Base-by-base conservation (phyloP, 768 basidiomycete species). In the Phylloporus sp. region DNA sequence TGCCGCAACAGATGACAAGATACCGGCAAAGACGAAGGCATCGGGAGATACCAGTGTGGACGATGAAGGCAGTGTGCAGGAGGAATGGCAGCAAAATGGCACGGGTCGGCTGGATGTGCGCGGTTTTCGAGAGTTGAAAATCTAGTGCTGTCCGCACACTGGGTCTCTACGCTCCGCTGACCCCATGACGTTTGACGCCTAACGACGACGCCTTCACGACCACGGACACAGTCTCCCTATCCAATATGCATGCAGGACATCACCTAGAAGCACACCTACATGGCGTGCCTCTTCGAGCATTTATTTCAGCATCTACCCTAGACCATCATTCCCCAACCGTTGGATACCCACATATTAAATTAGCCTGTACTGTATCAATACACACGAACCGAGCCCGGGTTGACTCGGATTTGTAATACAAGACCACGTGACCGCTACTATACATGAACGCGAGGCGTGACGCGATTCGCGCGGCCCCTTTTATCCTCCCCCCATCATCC, bases 111-210 rank as follows among this genome's bases (percentile, higher is more conserved):
- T 89, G 52, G 87, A 89, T 65, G 86, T 89, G 47, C 74, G 87
- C 47, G 87, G 87, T 47, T 89, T 89, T 67, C 72, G 86, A 58
- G 88, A 89, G 71, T 66, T 89, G 67, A 86, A 79, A 78, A 89
- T 89, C 55, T 82, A 70, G 61, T 42, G 42, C 46, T 38, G 39
- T 45, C 28, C 20, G 31, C 44, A 27, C 49, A 22, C 7, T 12
- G 29, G 39, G 31, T 45, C 45, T 39, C 43, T 35, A 16, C 41
- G 24, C n/a, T 32, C 40, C 26, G 29, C 28, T 42, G 24, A 12
- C 34, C 29, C 12, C 41, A 53, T 28, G 45, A 55, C 50, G 22
- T 38, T n/a, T 55, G 36, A 57, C 52, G 45, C 50, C 47, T 24
- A n/a, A 40, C 26, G 27, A 60, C 13, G 62, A 51, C 31, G 41